Evolutionary conservation across 768 basidiomycete species (phyloP), one percentile per base, ranked within the genome.

Genomic region (Cantharellus anzutake): DNA sequence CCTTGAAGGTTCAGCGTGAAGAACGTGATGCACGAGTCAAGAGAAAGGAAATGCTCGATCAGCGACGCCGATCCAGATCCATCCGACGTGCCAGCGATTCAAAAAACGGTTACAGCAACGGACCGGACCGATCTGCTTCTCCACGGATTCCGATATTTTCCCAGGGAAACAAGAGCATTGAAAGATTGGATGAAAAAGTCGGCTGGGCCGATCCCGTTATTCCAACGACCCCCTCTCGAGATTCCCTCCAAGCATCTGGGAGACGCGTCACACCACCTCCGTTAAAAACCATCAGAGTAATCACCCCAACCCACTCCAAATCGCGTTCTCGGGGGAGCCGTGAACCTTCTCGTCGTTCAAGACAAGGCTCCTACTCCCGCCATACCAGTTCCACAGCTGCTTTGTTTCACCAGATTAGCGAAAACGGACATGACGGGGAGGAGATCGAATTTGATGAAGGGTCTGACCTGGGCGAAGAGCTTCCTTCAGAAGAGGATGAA

Each of bases 381-480:
- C 52, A 7, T 37, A 37, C 52, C 7, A 1, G 52, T 11, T 7
- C 7, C 35, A 37, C 11, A 1, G 52, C 7, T 14, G 11, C 11
- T 48, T 29, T 48, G 29, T 14, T 55, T 11, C 14, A 55, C 35
- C 14, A 55, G 11, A 37, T 11, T 37, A 37, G 7, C 52, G 52
- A 55, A 7, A 37, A 11, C 35, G 51, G 56, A 35, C 42, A 41
- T n/a, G 60, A 20, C 1, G 42, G 38, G 29, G 57, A 51, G 2
- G 72, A 67, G n/a, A 76, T 76, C 29, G 73, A 73, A 40, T 71
- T 73, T 56, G 71, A 72, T 5, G 72, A 71, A 35, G 69, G 68
- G 57, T 67, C 70, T 38, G 42, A 59, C 41, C 11, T 20, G 5
- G 56, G 42, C 40, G 56, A 39, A 50, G 38, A 51, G 59, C 4